Evolutionary conservation across 768 basidiomycete genomes (phyloP).

Genomic region (Albatrellus ellisii): DNA sequence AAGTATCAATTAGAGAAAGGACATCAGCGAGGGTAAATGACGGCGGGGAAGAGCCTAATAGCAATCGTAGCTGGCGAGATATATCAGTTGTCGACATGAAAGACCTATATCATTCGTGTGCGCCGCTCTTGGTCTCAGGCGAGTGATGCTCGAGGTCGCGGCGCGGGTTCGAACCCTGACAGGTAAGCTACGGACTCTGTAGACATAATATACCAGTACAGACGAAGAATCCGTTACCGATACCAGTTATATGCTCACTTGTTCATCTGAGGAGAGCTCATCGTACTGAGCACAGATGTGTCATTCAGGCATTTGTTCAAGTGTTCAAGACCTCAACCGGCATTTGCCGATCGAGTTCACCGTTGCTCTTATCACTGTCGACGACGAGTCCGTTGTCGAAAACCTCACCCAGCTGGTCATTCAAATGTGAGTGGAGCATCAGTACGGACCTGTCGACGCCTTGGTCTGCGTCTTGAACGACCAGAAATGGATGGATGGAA

Average conservation of each 20-base stretch:
- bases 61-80: slow-evolving; percentile 40
- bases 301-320: no score
- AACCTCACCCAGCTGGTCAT: background rate
- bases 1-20: slow-evolving; percentile 37
- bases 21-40: slow-evolving; percentile 36
- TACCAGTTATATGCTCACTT: no score
- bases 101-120: no score
- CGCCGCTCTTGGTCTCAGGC: no score
- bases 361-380: slow-evolving; percentile 17
- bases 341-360: slow-evolving; percentile 9
- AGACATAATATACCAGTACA: no score
- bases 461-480: background rate
- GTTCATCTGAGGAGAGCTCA: no score
- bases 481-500: slow-evolving; percentile 5
- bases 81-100: slow-evolving; percentile 26
- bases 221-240: no score
- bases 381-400: slow-evolving; percentile 22
- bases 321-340: slow-evolving; percentile 14
- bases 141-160: no score
- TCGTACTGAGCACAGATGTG: no score
- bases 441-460: no score
- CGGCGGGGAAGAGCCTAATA: slow-evolving; percentile 41
- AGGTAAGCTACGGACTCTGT: no score
- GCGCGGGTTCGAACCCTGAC: no score
- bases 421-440: background rate